These are phyloP conservation scores for Linum lewisii DNA, from an alignment of 345 rosid genomes.

Conservation along the genomic window DNA sequence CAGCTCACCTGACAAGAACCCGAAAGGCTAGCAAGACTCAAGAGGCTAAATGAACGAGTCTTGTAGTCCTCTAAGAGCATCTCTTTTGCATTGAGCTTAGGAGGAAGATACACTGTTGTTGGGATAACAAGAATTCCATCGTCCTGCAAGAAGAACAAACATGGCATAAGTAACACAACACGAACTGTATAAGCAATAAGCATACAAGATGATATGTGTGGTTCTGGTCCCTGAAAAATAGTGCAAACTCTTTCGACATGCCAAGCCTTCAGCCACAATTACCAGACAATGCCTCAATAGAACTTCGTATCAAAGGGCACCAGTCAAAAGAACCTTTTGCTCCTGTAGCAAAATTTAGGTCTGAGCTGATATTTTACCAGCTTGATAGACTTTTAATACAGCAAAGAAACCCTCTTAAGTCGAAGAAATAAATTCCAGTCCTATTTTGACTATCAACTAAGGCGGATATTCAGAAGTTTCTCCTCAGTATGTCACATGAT, in stretches of 20 bases:
- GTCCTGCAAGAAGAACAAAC: constrained; percentile 35
- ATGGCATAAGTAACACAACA: constrained; percentile 3
- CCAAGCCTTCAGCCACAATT: too few relatives aligned
- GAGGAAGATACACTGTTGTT: constrained; percentile 61
- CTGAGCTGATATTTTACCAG: neutral
- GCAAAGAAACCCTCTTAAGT: neutral
- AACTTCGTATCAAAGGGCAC: neutral
- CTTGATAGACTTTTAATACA: neutral
- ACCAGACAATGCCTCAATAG: neutral
- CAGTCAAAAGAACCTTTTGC: neutral
- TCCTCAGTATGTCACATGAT: neutral
- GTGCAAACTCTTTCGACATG: neutral
- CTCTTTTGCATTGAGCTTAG: constrained; percentile 53
- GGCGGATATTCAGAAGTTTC: neutral
- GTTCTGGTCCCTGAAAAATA: too few relatives aligned
- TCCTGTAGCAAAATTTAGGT: neutral
- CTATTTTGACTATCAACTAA: neutral
- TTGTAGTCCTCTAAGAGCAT: constrained; percentile 40
- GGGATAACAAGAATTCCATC: constrained; percentile 77
- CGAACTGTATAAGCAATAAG: neutral
- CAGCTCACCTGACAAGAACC: constrained; percentile 81
- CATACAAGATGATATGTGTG: neutral
- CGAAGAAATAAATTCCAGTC: neutral
- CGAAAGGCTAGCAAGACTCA: constrained; percentile 81
- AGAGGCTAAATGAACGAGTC: constrained; percentile 44